Conservation (phyloP, 1,284 basidiomycete species). For the Trichosporon asahii region DNA sequence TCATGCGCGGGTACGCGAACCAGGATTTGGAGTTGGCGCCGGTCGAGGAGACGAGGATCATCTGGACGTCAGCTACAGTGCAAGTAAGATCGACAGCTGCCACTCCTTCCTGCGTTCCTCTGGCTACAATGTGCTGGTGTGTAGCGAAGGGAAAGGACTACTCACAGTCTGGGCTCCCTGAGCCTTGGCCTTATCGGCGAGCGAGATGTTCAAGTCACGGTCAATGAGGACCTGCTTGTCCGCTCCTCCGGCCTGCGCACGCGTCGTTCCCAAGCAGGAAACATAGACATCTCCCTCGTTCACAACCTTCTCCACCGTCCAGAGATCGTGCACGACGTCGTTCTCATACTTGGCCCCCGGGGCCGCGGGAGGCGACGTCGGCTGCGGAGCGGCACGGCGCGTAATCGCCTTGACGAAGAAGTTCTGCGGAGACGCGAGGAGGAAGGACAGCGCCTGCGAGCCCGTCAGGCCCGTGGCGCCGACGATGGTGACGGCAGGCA, state of each 20-base stretch:
- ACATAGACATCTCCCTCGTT: slow-evolving; percentile 34
- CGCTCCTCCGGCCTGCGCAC: slow-evolving; percentile 38
- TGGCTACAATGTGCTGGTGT: too few species aligned
- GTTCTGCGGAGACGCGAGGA: slow-evolving; percentile 33
- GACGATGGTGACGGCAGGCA: slow-evolving; percentile 37
- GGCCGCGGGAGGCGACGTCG: slow-evolving; percentile 17
- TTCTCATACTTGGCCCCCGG: slow-evolving; percentile 29
- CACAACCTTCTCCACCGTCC: slow-evolving; percentile 19
- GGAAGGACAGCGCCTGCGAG: slow-evolving; percentile 28
- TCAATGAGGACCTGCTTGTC: slow-evolving; percentile 39
- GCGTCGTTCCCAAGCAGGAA: slow-evolving; percentile 45
- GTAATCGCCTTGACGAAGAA: slow-evolving; percentile 44
- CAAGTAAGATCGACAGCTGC: too few species aligned
- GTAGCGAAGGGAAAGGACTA: slow-evolving; percentile 10
- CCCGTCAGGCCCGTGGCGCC: slow-evolving; percentile 51
- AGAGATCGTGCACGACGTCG: slow-evolving; percentile 31
- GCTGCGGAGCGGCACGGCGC: slow-evolving; percentile 28
- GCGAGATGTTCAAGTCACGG: slow-evolving; percentile 39
- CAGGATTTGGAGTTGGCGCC: slow-evolving; percentile 29
- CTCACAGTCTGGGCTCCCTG: slow-evolving; percentile 44
- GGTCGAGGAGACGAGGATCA: slow-evolving; percentile 44
- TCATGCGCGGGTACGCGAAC: slow-evolving; percentile 41
- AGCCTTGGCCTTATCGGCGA: slow-evolving; percentile 41
- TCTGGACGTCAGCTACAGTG: slow-evolving; percentile 22
- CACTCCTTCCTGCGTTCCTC: too few species aligned